Percentiles rank a stretch among this genome's conserved stretches.
Conservation (phyloP, 179 eudicot genomes). For the Gypsophila paniculata region DNA sequence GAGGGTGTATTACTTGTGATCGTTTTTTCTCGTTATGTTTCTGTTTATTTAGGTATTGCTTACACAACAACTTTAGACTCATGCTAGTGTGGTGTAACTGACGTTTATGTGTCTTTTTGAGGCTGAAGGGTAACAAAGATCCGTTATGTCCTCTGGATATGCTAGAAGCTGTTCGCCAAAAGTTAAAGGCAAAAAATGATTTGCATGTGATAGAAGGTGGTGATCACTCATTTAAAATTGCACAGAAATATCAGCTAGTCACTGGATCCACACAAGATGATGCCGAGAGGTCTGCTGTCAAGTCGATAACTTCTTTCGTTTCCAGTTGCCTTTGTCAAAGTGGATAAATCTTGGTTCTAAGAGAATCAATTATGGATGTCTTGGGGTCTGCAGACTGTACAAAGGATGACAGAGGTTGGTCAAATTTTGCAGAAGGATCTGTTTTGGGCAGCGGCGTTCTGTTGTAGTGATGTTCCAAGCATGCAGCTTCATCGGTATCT, state of each 20-base stretch:
- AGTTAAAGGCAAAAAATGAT: slow-evolving; percentile 40
- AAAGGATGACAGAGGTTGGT: slow-evolving; percentile 13
- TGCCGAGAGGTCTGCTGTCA: slow-evolving; percentile 59
- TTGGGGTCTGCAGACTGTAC: not conserved
- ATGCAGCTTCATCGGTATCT: not conserved
- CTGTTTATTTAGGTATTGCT: not conserved
- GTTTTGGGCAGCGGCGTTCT: not conserved
- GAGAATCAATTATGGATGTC: not conserved
- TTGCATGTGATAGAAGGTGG: slow-evolving; percentile 79
- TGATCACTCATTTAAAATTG: slow-evolving; percentile 82
- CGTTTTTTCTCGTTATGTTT: not conserved
- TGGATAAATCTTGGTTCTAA: not conserved
- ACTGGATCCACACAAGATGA: slow-evolving; percentile 54
- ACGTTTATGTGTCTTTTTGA: not conserved
- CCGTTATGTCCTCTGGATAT: slow-evolving; percentile 65
- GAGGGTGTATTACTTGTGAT: not conserved
- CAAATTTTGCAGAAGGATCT: slow-evolving; percentile 11
- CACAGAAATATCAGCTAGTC: slow-evolving; percentile 57
- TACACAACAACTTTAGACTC: not conserved
- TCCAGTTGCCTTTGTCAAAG: slow-evolving; percentile 23
- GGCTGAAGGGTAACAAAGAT: slow-evolving; percentile 78
- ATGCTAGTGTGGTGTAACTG: slow-evolving; percentile 5
- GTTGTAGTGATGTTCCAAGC: not conserved
- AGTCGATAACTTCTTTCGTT: slow-evolving; percentile 54
- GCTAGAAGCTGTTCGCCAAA: slow-evolving; percentile 54